phyloP scores from a whole-genome alignment of 2,329 filamentous ascomycete genomes.

The Monosporascus sp. region DNA sequence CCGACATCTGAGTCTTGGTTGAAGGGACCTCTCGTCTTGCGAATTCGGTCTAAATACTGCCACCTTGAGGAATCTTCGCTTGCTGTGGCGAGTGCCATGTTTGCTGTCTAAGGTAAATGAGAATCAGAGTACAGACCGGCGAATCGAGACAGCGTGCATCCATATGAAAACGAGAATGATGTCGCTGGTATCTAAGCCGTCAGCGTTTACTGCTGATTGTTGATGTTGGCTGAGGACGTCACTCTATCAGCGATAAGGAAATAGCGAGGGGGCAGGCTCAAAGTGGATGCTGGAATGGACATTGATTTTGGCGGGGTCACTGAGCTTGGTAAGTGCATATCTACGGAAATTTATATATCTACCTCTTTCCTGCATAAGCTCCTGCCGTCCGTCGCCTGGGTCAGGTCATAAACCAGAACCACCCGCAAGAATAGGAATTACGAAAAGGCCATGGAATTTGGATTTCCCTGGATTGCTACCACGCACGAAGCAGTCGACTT shows the following conservation, averaged over 20 bases:
- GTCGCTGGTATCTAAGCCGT: background rate
- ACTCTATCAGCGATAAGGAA: conserved; percentile 12
- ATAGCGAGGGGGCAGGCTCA: conserved; percentile 2
- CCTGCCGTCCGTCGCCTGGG: too few species aligned
- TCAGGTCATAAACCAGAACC: too few species aligned
- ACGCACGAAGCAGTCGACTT: too few species aligned
- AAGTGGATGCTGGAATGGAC: conserved; percentile 1
- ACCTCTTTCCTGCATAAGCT: too few species aligned
- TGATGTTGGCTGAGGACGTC: conserved; percentile 1
- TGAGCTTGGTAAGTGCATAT: background rate
- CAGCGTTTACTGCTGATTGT: background rate
- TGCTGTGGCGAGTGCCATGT: conserved; percentile 13
- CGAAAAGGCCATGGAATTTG: too few species aligned
- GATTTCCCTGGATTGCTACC: too few species aligned
- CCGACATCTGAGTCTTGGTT: conserved; percentile 59
- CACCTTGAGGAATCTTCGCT: conserved; percentile 38
- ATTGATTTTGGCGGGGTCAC: background rate
- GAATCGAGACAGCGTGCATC: background rate
- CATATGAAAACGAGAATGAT: background rate
- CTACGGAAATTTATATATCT: too few species aligned
- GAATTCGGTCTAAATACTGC: conserved; percentile 78
- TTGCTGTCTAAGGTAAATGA: background rate
- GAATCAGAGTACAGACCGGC: background rate
- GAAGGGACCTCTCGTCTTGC: conserved; percentile 74
- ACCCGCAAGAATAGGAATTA: too few species aligned